Evolutionary conservation across 2,329 filamentous ascomycete genomes (phyloP), one percentile per base, ranked within the genome.

Genomic region (Albifimbria verrucaria): DNA sequence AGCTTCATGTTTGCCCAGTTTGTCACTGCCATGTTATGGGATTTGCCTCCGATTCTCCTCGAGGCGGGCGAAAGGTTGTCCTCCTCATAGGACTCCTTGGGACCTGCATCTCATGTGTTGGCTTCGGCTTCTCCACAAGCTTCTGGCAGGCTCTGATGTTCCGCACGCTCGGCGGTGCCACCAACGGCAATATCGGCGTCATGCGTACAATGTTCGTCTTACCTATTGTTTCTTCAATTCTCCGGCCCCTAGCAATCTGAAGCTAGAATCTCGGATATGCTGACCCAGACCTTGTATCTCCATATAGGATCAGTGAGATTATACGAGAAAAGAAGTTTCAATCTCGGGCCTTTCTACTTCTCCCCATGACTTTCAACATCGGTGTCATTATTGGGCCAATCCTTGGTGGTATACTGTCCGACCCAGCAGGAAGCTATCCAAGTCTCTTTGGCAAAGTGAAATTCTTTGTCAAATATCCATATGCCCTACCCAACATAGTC

Each of bases 1-100:
- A 86, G 85, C 39, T 96, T 96, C 65, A 92, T 89, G 0, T 87
- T 86, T 0, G 87, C 88, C 0, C 91, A 96, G 67, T 93, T 93
- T 63, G 65, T 90, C 21, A 95, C 90, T 1, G 90, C 90, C 3
- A 86, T 96, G 68, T 69, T 90, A 55, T 96, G 91, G 91, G 91
- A 91, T 0, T 78, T 87, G 72, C 92, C 3, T 84, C 87, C 7
- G 81, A 85, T 62, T 79, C 79, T 7, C 80, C 82, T 36, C 75
- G 73, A 52, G 79, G 82, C 53, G 92, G 91, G 1, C 80, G 91
- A 48, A 96, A 96, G 70, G 81, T 79, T 17, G 89, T 94, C 15
- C 76, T 96, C 18, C 72, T 95, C 50, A 83, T 95, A 50, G 91
- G 92, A 0, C 71, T 96, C 24, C 62, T 84, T 2, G 91, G 91